Evolutionary conservation across 2,329 filamentous ascomycete species (phyloP).

Genomic region (Cladosporium oxysporum): DNA sequence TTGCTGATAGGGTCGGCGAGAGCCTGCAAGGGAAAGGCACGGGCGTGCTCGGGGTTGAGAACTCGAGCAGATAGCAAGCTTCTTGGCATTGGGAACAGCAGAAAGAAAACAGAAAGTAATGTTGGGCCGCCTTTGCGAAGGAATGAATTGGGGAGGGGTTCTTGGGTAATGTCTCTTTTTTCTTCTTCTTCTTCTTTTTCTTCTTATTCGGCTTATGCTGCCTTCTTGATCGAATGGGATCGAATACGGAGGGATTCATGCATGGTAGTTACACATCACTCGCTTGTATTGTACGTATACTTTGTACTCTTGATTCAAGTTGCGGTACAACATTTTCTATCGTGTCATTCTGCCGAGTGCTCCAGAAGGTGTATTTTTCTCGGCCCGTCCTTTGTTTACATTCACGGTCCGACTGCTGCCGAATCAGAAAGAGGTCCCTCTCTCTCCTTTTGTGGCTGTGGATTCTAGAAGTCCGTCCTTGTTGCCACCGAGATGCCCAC

Average conservation of each 20-base stretch:
- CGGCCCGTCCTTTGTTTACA: background rate
- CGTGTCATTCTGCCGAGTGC: background rate
- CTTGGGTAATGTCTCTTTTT: background rate
- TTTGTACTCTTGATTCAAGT: background rate
- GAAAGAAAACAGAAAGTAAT: background rate
- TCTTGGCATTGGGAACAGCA: background rate
- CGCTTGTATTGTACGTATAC: conserved; percentile 5
- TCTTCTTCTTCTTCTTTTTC: background rate
- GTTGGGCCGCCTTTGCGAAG: background rate
- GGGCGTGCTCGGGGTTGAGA: conserved; percentile 49
- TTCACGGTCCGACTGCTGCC: background rate
- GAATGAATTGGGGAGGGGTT: background rate
- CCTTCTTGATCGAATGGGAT: background rate
- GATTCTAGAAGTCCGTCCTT: background rate
- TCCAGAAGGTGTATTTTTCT: background rate
- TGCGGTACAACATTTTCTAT: background rate
- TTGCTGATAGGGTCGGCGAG: conserved; percentile 49
- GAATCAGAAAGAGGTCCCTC: background rate
- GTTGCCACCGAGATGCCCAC: conserved; percentile 9
- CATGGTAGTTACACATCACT: background rate
- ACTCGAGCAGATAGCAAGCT: conserved; percentile 4
- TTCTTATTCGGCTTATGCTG: background rate
- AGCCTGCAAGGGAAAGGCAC: conserved; percentile 49
- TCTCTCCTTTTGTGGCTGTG: background rate
- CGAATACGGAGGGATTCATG: background rate